These are phyloP conservation scores for Umbilicaria muhlenbergii DNA, from an alignment of 495 filamentous ascomycete species.

Conservation along the genomic window DNA sequence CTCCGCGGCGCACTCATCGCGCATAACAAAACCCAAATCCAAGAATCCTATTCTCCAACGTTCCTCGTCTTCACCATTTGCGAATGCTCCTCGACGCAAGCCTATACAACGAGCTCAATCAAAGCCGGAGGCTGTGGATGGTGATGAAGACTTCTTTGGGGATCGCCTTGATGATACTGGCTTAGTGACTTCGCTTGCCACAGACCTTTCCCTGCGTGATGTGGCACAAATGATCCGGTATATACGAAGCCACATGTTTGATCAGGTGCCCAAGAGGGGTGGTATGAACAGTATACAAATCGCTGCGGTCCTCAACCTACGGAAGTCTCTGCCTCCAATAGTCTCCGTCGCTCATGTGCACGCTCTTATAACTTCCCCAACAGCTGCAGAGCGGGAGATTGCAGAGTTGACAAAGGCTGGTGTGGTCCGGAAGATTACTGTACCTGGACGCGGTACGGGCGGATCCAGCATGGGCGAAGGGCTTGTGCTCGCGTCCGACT, in stretches of 20 bases:
- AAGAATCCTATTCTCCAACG: slow-evolving; percentile 21
- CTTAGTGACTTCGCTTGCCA: slow-evolving; percentile 31
- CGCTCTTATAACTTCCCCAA: slow-evolving; percentile 47
- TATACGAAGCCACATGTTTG: slow-evolving; percentile 50
- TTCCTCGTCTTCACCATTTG: slow-evolving; percentile 32
- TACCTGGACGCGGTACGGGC: slow-evolving; percentile 47
- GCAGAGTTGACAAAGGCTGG: slow-evolving; percentile 44
- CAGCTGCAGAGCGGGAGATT: slow-evolving; percentile 58
- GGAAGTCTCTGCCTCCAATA: slow-evolving; percentile 48
- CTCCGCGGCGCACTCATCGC: slow-evolving; percentile 18
- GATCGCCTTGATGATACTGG: slow-evolving; percentile 42
- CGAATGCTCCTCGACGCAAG: slow-evolving; percentile 41
- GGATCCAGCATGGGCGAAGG: slow-evolving; percentile 51
- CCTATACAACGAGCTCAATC: slow-evolving; percentile 20
- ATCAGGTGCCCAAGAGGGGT: slow-evolving; percentile 41
- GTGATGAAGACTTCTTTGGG: slow-evolving; percentile 26
- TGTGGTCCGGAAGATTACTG: slow-evolving; percentile 44
- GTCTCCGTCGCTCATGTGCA: slow-evolving; percentile 60
- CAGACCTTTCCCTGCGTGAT: slow-evolving; percentile 40
- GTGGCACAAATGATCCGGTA: slow-evolving; percentile 49
- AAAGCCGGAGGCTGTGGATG: slow-evolving; percentile 16
- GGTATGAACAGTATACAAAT: slow-evolving; percentile 66
- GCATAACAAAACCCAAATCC: slow-evolving; percentile 13
- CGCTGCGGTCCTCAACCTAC: slow-evolving; percentile 53
- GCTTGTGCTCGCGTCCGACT: slow-evolving; percentile 46